Percentiles rank a stretch among this genome's conserved stretches.
Conservation (phyloP, 768 basidiomycete genomes). For the Tricholoma hemisulphureum region DNA sequence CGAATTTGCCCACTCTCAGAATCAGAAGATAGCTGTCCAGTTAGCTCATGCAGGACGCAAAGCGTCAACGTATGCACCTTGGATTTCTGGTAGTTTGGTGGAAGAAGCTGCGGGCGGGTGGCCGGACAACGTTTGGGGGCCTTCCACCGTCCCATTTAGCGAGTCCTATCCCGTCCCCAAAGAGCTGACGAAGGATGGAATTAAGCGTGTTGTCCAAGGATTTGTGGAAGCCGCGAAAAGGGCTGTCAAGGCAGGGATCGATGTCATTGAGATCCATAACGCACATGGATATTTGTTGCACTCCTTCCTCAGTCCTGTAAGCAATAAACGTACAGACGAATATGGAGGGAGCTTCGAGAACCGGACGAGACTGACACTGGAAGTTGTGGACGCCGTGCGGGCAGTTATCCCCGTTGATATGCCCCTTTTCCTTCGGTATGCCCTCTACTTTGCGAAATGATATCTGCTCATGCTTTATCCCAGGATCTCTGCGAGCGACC, state of each 20-base stretch:
- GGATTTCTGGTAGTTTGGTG: conserved; percentile 45
- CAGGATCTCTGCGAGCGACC: conserved; percentile 72
- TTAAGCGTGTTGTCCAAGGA: conserved; percentile 54
- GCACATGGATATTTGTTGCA: conserved; percentile 63
- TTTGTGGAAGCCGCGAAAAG: conserved; percentile 53
- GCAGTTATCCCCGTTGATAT: conserved; percentile 54
- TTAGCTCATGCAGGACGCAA: conserved; percentile 80
- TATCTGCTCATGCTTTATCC: not conserved
- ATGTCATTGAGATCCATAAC: conserved; percentile 60
- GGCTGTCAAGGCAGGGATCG: conserved; percentile 58
- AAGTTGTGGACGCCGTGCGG: conserved; percentile 65
- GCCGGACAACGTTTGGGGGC: conserved; percentile 54
- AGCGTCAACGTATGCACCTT: conserved; percentile 61
- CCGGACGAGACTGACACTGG: conserved; percentile 57
- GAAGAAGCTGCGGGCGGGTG: conserved; percentile 44
- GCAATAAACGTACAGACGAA: conserved; percentile 63
- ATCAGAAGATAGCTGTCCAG: conserved; percentile 70
- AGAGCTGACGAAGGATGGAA: conserved; percentile 54
- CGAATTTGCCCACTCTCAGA: conserved; percentile 71
- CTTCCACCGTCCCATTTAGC: conserved; percentile 48
- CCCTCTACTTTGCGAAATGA: conserved; percentile 1
- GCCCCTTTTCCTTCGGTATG: conserved; percentile 72
- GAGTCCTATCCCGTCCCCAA: conserved; percentile 50
- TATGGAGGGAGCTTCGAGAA: conserved; percentile 77
- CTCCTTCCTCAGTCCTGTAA: conserved; percentile 56